Evolutionary conservation across 2,329 filamentous ascomycete genomes (phyloP).

Genomic region (Incumbomyces delicatus): DNA sequence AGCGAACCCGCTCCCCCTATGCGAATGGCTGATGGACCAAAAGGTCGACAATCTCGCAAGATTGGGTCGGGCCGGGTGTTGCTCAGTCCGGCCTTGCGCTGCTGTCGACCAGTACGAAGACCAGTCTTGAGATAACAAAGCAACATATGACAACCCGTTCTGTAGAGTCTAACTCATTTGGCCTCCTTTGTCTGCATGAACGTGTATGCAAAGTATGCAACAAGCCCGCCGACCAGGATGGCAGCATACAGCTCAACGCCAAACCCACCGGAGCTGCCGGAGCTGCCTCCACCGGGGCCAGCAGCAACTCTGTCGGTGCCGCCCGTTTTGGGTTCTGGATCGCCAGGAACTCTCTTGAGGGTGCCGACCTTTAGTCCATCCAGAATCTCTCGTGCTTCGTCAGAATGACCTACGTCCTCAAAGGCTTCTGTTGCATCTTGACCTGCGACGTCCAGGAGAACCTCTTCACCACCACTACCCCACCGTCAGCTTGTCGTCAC

Average conservation of each 20-base stretch:
- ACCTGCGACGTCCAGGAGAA: slow-evolving; percentile 87
- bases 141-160: no score
- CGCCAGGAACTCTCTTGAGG: slow-evolving; percentile 76
- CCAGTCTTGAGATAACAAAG: no score
- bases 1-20: no score
- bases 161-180: not conserved
- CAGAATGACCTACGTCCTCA: slow-evolving; percentile 97
- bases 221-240: slow-evolving; percentile 63
- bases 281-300: slow-evolving; percentile 21
- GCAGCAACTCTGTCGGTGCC: slow-evolving; percentile 38
- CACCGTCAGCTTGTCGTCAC: slow-evolving; percentile 2
- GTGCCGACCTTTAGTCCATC: slow-evolving; percentile 63
- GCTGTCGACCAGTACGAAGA: no score
- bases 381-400: slow-evolving; percentile 93
- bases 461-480: slow-evolving; percentile 88
- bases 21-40: no score
- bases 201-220: slow-evolving; percentile 75
- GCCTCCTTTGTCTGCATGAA: slow-evolving; percentile 45
- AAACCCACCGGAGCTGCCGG: slow-evolving; percentile 44
- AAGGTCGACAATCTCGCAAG: no score
- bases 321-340: slow-evolving; percentile 59
- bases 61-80: no score
- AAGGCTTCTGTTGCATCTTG: slow-evolving; percentile 97
- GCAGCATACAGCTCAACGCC: slow-evolving; percentile 75
- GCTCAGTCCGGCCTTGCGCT: no score